phyloP scores from a whole-genome alignment of 2,329 filamentous ascomycete species.

The Diaporthe nobilis region DNA sequence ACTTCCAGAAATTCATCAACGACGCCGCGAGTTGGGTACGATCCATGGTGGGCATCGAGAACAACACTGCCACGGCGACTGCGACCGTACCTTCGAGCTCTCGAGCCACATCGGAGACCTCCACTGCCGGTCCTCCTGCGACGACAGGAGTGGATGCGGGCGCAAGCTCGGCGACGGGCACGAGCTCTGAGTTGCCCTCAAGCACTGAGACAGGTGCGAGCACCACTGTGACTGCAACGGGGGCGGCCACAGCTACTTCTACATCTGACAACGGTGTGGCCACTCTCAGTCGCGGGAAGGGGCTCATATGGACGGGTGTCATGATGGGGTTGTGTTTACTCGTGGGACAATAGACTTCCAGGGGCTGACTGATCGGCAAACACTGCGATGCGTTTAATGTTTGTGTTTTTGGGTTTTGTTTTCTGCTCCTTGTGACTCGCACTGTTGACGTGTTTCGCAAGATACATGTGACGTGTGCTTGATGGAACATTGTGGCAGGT shows the following conservation, averaged over 20 bases:
- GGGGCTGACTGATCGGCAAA: slow-evolving; percentile 11
- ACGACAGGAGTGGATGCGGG: not conserved
- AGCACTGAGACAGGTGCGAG: not conserved
- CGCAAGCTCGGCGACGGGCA: not conserved
- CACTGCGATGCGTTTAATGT: slow-evolving; percentile 2
- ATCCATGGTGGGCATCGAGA: slow-evolving; percentile 12
- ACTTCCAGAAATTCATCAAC: slow-evolving; percentile 52
- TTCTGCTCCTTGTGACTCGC: not conserved
- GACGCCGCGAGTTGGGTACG: slow-evolving; percentile 43
- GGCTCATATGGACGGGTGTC: not conserved
- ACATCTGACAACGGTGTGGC: not conserved
- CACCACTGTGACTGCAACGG: not conserved
- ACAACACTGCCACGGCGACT: not conserved
- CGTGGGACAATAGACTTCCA: slow-evolving; percentile 1
- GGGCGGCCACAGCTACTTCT: not conserved
- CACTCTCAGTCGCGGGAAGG: not conserved
- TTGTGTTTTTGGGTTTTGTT: not conserved
- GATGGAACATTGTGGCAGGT: not conserved
- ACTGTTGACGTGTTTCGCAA: slow-evolving; percentile 12
- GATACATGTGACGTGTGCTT: not conserved
- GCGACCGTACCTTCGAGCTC: slow-evolving; percentile 5
- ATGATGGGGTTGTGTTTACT: slow-evolving; percentile 14
- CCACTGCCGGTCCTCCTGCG: not conserved
- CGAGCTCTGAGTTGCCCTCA: not conserved
- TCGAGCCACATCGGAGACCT: not conserved